Percentiles rank a stretch among this genome's conserved stretches.
Evolutionary conservation across 1,139 yeast genomes (phyloP).

Genomic region (Eremothecium gossypii): DNA sequence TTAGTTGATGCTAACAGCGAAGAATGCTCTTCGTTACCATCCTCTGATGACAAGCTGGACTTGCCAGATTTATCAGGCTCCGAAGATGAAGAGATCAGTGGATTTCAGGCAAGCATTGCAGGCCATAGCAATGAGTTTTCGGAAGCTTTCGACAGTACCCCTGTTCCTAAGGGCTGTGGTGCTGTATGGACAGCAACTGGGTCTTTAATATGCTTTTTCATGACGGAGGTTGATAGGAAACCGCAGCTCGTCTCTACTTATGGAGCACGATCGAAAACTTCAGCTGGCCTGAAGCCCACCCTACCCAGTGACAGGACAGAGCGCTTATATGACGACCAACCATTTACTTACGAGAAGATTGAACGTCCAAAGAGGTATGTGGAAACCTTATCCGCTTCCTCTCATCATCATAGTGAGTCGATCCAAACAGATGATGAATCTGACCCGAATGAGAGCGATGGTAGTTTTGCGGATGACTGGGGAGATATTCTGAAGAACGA

Average conservation of each 20-base stretch:
- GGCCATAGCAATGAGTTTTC: conserved; percentile 10
- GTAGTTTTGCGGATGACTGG: conserved; percentile 34
- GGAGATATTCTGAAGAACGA: conserved; percentile 34
- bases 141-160: conserved; percentile 61
- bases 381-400: conserved; percentile 17
- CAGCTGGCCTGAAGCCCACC: conserved; percentile 4
- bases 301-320: conserved; percentile 5
- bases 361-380: conserved; percentile 25
- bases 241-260: conserved; percentile 33
- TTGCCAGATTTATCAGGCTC: conserved; percentile 21
- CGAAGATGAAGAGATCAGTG: conserved; percentile 23
- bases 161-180: conserved; percentile 89
- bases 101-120: conserved; percentile 15
- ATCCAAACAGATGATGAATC: conserved; percentile 22
- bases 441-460: conserved; percentile 31
- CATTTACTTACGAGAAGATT: conserved; percentile 2
- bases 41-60: conserved; percentile 23
- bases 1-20: conserved; percentile 25
- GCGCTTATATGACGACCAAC: background rate
- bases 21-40: conserved; percentile 25
- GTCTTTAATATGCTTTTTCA: conserved; percentile 70
- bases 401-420: conserved; percentile 9
- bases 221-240: conserved; percentile 39
- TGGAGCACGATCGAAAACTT: conserved; percentile 21
- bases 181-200: conserved; percentile 82